These are phyloP conservation scores for Candida schatavii DNA, from an alignment of 805 yeast genomes.

Conservation along the genomic window DNA sequence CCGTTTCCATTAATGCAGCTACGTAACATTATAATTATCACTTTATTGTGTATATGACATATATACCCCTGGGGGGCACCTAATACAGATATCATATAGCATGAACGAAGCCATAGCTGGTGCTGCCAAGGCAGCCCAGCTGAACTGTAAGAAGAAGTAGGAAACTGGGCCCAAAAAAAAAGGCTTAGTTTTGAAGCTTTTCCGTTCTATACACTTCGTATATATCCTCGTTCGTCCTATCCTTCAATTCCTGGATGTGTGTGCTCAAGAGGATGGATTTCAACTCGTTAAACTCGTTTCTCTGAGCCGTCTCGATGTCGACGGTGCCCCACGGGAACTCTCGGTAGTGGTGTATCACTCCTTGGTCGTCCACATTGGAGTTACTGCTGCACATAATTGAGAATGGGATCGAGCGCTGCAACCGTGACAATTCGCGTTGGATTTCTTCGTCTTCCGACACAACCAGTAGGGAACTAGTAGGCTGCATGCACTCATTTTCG, in stretches of 20 bases:
- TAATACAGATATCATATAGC: too few relatives aligned
- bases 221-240: conserved; percentile 15
- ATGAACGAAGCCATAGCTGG: too few relatives aligned
- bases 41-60: too few relatives aligned
- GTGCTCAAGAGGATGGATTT: conserved; percentile 20
- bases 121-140: too few relatives aligned
- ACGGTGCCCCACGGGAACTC: conserved; percentile 18
- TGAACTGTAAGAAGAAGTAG: too few relatives aligned
- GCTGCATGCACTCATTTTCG: conserved; percentile 10
- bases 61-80: too few relatives aligned
- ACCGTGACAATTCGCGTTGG: not conserved
- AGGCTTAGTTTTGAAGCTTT: conserved; percentile 1
- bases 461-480: not conserved
- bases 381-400: conserved; percentile 13
- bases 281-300: conserved; percentile 19
- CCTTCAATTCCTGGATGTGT: conserved; percentile 27
- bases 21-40: too few relatives aligned
- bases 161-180: too few relatives aligned
- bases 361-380: conserved; percentile 4
- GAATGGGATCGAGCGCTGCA: conserved; percentile 20
- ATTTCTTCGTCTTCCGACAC: not conserved
- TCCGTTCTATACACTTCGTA: conserved; percentile 20
- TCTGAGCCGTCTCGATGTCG: conserved; percentile 13
- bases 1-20: too few relatives aligned
- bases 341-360: conserved; percentile 8